phyloP scores from a whole-genome alignment of 768 basidiomycete genomes.

The Lactarius akahatsu region DNA sequence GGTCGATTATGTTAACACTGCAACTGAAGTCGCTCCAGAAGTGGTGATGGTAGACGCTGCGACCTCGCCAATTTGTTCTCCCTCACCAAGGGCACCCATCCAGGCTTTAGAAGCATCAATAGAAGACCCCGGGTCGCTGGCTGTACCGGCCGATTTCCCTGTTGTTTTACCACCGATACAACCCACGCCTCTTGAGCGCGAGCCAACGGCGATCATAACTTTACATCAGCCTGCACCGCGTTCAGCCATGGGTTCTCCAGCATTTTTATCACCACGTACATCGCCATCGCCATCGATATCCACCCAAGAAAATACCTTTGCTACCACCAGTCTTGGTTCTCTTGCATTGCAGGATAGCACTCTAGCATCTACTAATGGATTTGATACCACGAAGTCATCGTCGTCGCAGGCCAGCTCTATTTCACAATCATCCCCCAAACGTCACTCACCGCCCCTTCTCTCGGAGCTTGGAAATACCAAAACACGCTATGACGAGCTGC shows the following conservation, averaged over 20 bases:
- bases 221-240: constrained; percentile 17
- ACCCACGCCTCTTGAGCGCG: background rate
- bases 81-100: background rate
- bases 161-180: background rate
- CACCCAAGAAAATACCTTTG: background rate
- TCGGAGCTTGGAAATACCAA: constrained; percentile 44
- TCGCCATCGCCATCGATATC: constrained; percentile 10
- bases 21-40: background rate
- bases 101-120: background rate
- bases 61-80: constrained; percentile 24
- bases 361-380: constrained; percentile 11
- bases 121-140: background rate
- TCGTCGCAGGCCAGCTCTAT: background rate
- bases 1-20: background rate
- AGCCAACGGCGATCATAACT: background rate
- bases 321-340: background rate
- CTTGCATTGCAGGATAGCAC: constrained; percentile 8
- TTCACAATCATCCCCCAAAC: constrained; percentile 3
- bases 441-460: constrained; percentile 40
- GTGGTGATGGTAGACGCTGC: constrained; percentile 25
- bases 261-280: constrained; percentile 13
- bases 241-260: constrained; percentile 14
- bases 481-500: constrained; percentile 59
- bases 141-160: background rate
- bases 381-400: constrained; percentile 17